These are phyloP conservation scores for Salvia splendens DNA, from an alignment of 257 asterid species.

Conservation along the genomic window DNA sequence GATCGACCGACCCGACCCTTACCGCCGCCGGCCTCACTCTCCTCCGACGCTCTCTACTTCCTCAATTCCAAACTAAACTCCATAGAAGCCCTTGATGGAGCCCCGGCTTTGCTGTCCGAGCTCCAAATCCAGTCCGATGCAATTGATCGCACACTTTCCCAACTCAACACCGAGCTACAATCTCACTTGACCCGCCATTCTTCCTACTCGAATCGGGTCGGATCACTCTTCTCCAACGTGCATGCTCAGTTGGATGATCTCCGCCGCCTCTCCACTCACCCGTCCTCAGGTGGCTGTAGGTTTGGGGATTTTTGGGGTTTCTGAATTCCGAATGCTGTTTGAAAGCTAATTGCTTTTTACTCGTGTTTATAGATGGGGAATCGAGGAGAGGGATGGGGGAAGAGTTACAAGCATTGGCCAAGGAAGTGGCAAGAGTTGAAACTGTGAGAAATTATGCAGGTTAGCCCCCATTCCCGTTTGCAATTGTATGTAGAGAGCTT, in stretches of 20 bases:
- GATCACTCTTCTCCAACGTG: slow-evolving; percentile 44
- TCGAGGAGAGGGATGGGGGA: slow-evolving; percentile 63
- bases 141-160: slow-evolving; percentile 58
- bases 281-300: slow-evolving; percentile 44
- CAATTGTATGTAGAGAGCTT: background rate
- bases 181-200: slow-evolving; percentile 52
- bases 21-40: slow-evolving; percentile 65
- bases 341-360: background rate
- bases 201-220: slow-evolving; percentile 56
- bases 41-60: slow-evolving; percentile 56
- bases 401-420: slow-evolving; percentile 86
- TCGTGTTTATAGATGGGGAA: slow-evolving; percentile 53
- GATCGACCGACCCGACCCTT: slow-evolving; percentile 42
- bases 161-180: slow-evolving; percentile 55
- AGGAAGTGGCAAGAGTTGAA: slow-evolving; percentile 95
- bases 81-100: slow-evolving; percentile 54
- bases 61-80: slow-evolving; percentile 68
- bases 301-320: slow-evolving; percentile 1
- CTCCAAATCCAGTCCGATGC: slow-evolving; percentile 61
- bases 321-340: background rate
- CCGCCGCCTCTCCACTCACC: slow-evolving; percentile 43
- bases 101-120: slow-evolving; percentile 63
- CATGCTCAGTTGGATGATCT: slow-evolving; percentile 58
- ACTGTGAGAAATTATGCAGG: slow-evolving; percentile 92
- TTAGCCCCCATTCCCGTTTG: slow-evolving; percentile 21